Percentiles rank a stretch among this genome's conserved stretches.
Conservation (phyloP, 2,329 filamentous ascomycete genomes). For the Microdochium trichocladiopsis region DNA sequence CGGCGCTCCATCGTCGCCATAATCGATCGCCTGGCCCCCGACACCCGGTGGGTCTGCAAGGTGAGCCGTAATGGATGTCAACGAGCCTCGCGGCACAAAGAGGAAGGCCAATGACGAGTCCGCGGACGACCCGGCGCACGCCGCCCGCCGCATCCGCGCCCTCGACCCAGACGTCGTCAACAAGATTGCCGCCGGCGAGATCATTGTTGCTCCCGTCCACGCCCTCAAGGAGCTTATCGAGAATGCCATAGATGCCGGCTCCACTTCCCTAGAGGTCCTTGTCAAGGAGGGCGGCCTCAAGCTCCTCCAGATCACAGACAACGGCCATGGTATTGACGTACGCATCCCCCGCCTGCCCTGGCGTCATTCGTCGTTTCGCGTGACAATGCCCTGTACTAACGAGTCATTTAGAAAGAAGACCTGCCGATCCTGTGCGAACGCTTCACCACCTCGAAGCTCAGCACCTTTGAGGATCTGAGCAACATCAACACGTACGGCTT, state of each 20-base stretch:
- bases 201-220: slow-evolving; percentile 94
- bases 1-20: no score
- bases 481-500: slow-evolving; percentile 97
- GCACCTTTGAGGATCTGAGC: slow-evolving; percentile 83
- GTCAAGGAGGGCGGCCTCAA: slow-evolving; percentile 95
- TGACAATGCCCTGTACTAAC: slow-evolving; percentile 12
- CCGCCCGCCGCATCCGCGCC: slow-evolving; percentile 50
- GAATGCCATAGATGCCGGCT: slow-evolving; percentile 95
- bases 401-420: slow-evolving; percentile 76
- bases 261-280: slow-evolving; percentile 81
- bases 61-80: slow-evolving; percentile 36
- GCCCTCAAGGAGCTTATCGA: slow-evolving; percentile 95
- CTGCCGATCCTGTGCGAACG: slow-evolving; percentile 87
- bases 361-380: slow-evolving; percentile 2
- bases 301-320: slow-evolving; percentile 92
- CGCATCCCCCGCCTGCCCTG: slow-evolving; percentile 22
- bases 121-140: slow-evolving; percentile 22
- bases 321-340: slow-evolving; percentile 91
- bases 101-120: slow-evolving; percentile 36
- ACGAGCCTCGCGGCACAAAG: slow-evolving; percentile 36
- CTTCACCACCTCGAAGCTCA: slow-evolving; percentile 94
- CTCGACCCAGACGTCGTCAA: slow-evolving; percentile 91
- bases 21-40: no score
- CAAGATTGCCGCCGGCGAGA: slow-evolving; percentile 97
- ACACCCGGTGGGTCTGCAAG: slow-evolving; percentile 7